Percentiles rank a stretch among this genome's conserved stretches.
phyloP scores from a whole-genome alignment of 2,329 filamentous ascomycete species.

The Mollisiaceae sp. region DNA sequence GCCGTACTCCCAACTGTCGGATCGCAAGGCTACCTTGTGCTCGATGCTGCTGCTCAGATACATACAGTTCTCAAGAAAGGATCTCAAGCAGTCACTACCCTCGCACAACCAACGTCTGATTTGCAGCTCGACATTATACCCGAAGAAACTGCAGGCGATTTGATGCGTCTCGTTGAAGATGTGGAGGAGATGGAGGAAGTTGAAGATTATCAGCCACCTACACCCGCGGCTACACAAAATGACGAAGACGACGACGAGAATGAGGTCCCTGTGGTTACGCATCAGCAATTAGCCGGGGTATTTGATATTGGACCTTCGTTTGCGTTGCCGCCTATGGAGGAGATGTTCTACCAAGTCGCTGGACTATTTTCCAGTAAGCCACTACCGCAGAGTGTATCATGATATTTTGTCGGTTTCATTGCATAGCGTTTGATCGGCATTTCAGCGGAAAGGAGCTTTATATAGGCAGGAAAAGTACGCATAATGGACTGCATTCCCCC shows the following conservation, averaged over 20 bases:
- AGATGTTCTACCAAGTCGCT: constrained; percentile 77
- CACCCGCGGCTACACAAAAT: constrained; percentile 44
- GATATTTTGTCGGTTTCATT: neutral
- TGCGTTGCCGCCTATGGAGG: constrained; percentile 72
- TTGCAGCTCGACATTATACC: constrained; percentile 43
- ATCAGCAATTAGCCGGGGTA: constrained; percentile 70
- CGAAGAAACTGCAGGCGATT: constrained; percentile 35
- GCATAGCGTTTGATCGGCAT: constrained; percentile 8
- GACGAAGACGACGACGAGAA: constrained; percentile 56
- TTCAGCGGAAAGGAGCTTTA: constrained; percentile 1
- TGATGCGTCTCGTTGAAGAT: constrained; percentile 35
- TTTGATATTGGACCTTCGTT: constrained; percentile 74
- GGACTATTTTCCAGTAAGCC: constrained; percentile 66
- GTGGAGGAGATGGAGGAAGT: constrained; percentile 43
- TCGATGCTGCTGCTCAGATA: constrained; percentile 79
- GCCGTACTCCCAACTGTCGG: constrained; percentile 68
- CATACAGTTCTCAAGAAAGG: constrained; percentile 66
- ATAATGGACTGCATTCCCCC: constrained; percentile 3
- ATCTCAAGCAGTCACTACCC: constrained; percentile 55
- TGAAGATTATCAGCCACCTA: constrained; percentile 28
- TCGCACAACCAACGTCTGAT: constrained; percentile 60
- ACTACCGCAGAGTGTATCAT: constrained; percentile 30
- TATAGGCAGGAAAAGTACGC: constrained; percentile 5
- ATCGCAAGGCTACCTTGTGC: constrained; percentile 73
- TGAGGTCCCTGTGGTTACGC: constrained; percentile 65